Evolutionary conservation across 2,329 filamentous ascomycete genomes (phyloP).

Genomic region (Davidsoniella virescens): DNA sequence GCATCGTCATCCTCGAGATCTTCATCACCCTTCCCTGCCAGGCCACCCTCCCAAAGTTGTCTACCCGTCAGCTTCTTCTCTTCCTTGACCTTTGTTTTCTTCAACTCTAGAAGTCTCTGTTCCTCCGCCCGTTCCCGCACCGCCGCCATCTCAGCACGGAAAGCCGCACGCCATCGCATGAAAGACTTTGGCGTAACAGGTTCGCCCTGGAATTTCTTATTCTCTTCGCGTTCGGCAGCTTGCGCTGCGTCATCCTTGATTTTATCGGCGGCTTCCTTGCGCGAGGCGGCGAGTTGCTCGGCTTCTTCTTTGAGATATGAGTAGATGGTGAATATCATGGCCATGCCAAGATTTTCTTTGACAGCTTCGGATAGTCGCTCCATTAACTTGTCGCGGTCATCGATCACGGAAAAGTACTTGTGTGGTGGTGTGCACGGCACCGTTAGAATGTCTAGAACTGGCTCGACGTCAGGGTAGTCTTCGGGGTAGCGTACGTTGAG

Average conservation of each 20-base stretch:
- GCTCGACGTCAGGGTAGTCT: conserved; percentile 76
- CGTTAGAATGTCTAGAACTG: conserved; percentile 61
- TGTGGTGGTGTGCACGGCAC: conserved; percentile 54
- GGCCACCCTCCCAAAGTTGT: conserved; percentile 63
- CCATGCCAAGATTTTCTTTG: conserved; percentile 89
- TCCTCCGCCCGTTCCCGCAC: conserved; percentile 51
- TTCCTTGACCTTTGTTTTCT: conserved; percentile 52
- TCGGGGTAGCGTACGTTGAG: conserved; percentile 82
- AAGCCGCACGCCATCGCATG: conserved; percentile 62
- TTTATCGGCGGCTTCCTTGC: conserved; percentile 47
- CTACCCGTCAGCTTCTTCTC: conserved; percentile 55
- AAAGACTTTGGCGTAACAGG: conserved; percentile 79
- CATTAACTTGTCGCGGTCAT: conserved; percentile 63
- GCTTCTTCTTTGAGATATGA: conserved; percentile 77
- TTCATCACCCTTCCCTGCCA: conserved; percentile 50
- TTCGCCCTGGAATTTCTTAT: conserved; percentile 88
- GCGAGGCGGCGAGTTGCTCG: conserved; percentile 66
- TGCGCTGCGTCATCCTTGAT: conserved; percentile 36
- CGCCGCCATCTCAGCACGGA: conserved; percentile 68
- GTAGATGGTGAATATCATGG: conserved; percentile 89
- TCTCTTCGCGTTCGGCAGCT: conserved; percentile 73
- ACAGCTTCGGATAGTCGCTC: conserved; percentile 56
- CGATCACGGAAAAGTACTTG: conserved; percentile 59
- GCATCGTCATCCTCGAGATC: conserved; percentile 47
- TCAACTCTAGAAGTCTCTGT: conserved; percentile 67